A percentile compares a stretch with the other conserved stretches of the same genome.
Conservation (phyloP, 2,329 filamentous ascomycete species). For the Pseudogymnoascus verrucosus region DNA sequence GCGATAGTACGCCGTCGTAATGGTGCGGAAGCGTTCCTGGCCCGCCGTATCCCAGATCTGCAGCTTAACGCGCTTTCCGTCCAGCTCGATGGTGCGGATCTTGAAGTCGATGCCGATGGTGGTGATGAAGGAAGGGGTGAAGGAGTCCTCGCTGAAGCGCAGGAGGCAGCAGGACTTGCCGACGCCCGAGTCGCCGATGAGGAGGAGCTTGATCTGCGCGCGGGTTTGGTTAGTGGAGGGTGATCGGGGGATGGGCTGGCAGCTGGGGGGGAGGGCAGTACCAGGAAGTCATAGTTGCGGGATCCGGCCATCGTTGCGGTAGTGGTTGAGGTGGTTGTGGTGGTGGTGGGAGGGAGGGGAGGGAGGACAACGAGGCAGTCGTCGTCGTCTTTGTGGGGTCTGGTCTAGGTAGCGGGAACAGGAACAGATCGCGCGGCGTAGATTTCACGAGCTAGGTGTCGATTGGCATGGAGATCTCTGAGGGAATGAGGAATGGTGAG, state of each 20-base stretch:
- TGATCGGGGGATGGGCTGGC: constrained; percentile 17
- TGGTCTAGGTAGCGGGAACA: constrained; percentile 6
- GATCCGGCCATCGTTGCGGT: constrained; percentile 71
- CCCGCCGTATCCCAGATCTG: constrained; percentile 99
- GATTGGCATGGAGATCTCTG: background rate
- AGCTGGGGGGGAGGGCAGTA: constrained; percentile 41
- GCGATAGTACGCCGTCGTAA: constrained; percentile 97
- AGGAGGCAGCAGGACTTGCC: constrained; percentile 98
- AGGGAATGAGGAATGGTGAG: background rate
- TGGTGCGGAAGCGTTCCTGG: constrained; percentile 96
- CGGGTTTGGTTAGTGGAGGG: constrained; percentile 16
- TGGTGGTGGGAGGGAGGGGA: background rate
- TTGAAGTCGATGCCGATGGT: constrained; percentile 99
- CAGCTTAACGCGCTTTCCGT: constrained; percentile 97
- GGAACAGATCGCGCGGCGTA: constrained; percentile 3
- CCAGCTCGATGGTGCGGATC: constrained; percentile 97
- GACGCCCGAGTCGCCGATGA: constrained; percentile 99
- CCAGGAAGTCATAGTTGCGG: constrained; percentile 98
- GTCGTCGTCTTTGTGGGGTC: constrained; percentile 5
- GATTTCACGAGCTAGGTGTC: background rate
- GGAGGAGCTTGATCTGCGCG: constrained; percentile 77
- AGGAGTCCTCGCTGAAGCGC: constrained; percentile 97
- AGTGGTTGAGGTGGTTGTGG: background rate
- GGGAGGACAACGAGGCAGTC: constrained; percentile 1
- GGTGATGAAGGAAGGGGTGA: constrained; percentile 99